Evolutionary conservation across 139 green algal species (phyloP).

Genomic region (Chlorella sp.): DNA sequence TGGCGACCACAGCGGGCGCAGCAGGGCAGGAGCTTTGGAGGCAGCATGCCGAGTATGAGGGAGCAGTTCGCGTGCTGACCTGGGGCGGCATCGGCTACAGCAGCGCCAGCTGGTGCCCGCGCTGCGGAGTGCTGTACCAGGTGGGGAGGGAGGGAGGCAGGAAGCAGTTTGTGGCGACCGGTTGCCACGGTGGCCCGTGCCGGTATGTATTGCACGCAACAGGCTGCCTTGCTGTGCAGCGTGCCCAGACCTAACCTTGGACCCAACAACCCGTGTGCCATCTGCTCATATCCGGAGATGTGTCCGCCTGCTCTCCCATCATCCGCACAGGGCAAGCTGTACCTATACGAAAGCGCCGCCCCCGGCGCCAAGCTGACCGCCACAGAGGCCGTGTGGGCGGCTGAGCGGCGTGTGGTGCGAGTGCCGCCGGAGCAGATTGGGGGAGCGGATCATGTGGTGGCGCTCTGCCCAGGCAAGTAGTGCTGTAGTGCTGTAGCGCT

Average conservation of each 20-base stretch:
- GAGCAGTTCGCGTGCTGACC: slow-evolving; percentile 40
- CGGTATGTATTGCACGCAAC: too few relatives aligned
- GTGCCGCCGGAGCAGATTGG: slow-evolving; percentile 42
- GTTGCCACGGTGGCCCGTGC: too few relatives aligned
- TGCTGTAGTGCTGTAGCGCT: too few relatives aligned
- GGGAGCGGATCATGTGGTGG: slow-evolving; percentile 49
- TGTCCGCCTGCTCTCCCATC: too few relatives aligned
- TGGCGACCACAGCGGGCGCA: not conserved
- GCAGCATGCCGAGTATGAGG: slow-evolving; percentile 43
- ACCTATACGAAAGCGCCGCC: slow-evolving; percentile 52
- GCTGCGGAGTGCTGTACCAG: slow-evolving; percentile 44
- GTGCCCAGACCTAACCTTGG: too few relatives aligned
- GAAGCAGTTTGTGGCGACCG: too few relatives aligned
- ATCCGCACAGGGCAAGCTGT: slow-evolving; percentile 44
- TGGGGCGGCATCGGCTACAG: slow-evolving; percentile 54
- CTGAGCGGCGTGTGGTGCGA: slow-evolving; percentile 34
- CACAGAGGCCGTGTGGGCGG: slow-evolving; percentile 36
- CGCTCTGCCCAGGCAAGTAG: slow-evolving; percentile 26
- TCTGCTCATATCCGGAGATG: too few relatives aligned
- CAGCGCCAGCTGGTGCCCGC: slow-evolving; percentile 45
- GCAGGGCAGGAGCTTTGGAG: slow-evolving; percentile 38
- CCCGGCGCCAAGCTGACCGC: not conserved
- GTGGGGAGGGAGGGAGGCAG: not conserved
- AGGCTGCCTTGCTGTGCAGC: too few relatives aligned
- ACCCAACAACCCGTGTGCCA: too few relatives aligned